A percentile compares a stretch with the other conserved stretches of the same genome.
Evolutionary conservation across 805 yeast species (phyloP).

Genomic region (Wickerhamomyces ciferrii): DNA sequence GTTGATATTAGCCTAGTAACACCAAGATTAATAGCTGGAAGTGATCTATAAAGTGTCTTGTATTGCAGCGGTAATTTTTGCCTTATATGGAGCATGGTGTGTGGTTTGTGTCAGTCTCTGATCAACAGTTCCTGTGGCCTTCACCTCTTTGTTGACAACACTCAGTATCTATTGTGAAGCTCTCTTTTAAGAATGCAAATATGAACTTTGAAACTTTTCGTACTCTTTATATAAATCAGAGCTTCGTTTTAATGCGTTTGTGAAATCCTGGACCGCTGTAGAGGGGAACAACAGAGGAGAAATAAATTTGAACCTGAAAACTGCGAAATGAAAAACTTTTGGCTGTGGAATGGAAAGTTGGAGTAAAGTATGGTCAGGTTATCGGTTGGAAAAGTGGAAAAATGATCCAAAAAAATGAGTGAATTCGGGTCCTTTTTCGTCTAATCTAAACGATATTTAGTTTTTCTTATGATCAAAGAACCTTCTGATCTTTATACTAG

Average conservation of each 20-base stretch:
- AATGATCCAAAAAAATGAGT: neutral
- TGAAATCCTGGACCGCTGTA: too few relatives aligned
- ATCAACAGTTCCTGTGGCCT: too few relatives aligned
- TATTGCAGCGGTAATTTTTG: neutral
- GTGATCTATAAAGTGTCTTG: neutral
- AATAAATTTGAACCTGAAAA: neutral
- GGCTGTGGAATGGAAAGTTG: neutral
- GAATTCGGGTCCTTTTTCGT: neutral
- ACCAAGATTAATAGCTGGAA: neutral
- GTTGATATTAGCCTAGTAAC: neutral
- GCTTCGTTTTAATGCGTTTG: too few relatives aligned
- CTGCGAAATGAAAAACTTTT: too few relatives aligned
- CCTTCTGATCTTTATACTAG: neutral
- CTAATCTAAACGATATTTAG: neutral
- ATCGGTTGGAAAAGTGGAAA: too few relatives aligned
- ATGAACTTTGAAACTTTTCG: too few relatives aligned
- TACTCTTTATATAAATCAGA: too few relatives aligned
- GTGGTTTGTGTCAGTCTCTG: neutral
- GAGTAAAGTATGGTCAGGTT: neutral
- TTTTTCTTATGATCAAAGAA: neutral
- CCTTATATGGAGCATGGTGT: neutral
- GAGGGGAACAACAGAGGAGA: too few relatives aligned
- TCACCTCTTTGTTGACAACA: neutral
- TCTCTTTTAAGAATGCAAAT: too few relatives aligned
- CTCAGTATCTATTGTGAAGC: neutral